A percentile compares a stretch with the other conserved stretches of the same genome.
phyloP scores from a whole-genome alignment of 768 basidiomycete genomes.

The Auricularia heimuer region DNA sequence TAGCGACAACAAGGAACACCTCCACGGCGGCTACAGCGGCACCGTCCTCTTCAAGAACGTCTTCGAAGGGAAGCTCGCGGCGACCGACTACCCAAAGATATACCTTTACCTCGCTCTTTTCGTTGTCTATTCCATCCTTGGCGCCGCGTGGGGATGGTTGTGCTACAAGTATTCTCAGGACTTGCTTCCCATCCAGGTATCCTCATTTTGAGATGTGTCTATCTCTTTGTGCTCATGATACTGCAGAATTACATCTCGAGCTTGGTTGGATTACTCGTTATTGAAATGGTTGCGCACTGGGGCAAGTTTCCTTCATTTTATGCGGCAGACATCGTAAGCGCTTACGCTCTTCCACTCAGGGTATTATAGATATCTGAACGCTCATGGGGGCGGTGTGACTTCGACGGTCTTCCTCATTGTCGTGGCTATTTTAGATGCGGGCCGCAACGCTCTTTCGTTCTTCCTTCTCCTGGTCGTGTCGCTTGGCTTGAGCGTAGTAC shows the following conservation, averaged over 20 bases:
- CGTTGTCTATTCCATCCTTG: conserved; percentile 63
- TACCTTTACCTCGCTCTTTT: conserved; percentile 84
- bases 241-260: conserved; percentile 82
- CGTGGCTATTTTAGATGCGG: conserved; percentile 92
- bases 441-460: conserved; percentile 87
- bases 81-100: conserved; percentile 96
- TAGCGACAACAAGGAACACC: not conserved
- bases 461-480: conserved; percentile 91
- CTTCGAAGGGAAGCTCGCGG: conserved; percentile 81
- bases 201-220: too few relatives aligned
- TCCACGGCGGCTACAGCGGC: conserved; percentile 65
- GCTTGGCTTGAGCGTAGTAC: conserved; percentile 84
- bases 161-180: conserved; percentile 76
- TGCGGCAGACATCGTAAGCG: not conserved
- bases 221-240: too few relatives aligned
- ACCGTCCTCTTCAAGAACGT: conserved; percentile 77
- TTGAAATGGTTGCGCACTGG: conserved; percentile 93
- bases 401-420: conserved; percentile 90
- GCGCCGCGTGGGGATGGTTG: conserved; percentile 67
- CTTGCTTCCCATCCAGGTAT: conserved; percentile 78
- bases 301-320: conserved; percentile 28
- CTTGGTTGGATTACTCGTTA: conserved; percentile 72
- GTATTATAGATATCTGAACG: conserved; percentile 93
- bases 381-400: conserved; percentile 61
- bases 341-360: conserved; percentile 29